A percentile compares a stretch with the other conserved stretches of the same genome.
Conservation (phyloP, 1,284 basidiomycete species). For the Ceratobasidium sp. region DNA sequence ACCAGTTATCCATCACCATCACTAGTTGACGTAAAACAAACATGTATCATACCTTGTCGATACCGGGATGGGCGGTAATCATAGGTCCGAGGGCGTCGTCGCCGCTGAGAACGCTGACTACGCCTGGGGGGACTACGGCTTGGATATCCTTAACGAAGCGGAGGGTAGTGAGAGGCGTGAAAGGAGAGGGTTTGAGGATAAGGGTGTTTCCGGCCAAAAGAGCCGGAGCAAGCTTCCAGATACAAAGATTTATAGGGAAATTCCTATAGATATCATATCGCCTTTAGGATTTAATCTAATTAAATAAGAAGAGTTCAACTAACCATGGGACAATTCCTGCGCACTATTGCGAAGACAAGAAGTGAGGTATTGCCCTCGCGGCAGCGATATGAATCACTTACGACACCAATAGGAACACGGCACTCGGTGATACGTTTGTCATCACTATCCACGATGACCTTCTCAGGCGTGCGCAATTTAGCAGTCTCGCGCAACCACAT, state of each 20-base stretch:
- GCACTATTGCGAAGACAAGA: not conserved
- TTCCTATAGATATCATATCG: constrained; percentile 20
- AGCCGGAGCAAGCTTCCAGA: constrained; percentile 91
- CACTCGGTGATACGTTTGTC: constrained; percentile 17
- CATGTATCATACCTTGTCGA: constrained; percentile 81
- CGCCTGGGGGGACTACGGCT: constrained; percentile 87
- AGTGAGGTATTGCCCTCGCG: not conserved
- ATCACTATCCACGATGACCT: constrained; percentile 35
- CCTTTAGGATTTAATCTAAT: not conserved
- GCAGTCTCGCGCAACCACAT: constrained; percentile 37
- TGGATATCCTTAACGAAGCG: constrained; percentile 57
- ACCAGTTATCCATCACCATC: constrained; percentile 44
- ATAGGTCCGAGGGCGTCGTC: constrained; percentile 90
- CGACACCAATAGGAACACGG: constrained; percentile 34
- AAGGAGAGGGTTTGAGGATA: constrained; percentile 93
- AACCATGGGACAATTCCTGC: constrained; percentile 36
- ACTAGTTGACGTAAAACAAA: not conserved
- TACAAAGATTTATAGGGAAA: constrained; percentile 12
- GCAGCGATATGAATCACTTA: not conserved
- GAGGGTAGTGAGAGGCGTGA: constrained; percentile 90
- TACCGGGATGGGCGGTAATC: constrained; percentile 79
- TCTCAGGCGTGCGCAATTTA: constrained; percentile 24
- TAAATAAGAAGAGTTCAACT: not conserved
- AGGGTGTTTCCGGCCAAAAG: constrained; percentile 89
- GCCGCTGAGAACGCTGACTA: constrained; percentile 88